phyloP scores from a whole-genome alignment of 495 filamentous ascomycete genomes.

The Tuber calosporum region DNA sequence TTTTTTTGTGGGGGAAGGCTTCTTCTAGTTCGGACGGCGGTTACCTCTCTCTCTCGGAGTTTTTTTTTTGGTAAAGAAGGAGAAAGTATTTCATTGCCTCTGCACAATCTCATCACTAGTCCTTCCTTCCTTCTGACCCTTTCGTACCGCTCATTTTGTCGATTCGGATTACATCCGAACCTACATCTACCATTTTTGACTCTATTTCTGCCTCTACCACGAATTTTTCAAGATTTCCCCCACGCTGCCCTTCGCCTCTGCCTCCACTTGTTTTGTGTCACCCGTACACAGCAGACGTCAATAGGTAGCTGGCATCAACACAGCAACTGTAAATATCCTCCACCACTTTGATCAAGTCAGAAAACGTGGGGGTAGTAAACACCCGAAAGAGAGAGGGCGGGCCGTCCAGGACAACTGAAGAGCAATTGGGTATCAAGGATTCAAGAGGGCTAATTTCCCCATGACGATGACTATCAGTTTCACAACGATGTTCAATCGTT shows the following conservation, averaged over 20 bases:
- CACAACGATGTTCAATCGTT: conserved; percentile 39
- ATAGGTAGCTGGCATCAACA: conserved; percentile 5
- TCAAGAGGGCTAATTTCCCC: conserved; percentile 11
- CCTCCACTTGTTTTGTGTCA: conserved; percentile 18
- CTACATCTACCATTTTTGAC: background rate
- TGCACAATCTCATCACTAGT: conserved; percentile 17
- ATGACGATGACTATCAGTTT: conserved; percentile 31
- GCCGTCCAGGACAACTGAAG: background rate
- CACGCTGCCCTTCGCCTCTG: conserved; percentile 14
- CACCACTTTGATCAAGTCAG: conserved; percentile 2
- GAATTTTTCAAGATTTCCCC: conserved; percentile 9
- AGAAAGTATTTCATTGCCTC: conserved; percentile 5
- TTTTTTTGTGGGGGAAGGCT: background rate
- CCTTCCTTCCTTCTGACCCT: background rate
- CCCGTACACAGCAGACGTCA: background rate
- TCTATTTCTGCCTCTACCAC: conserved; percentile 19
- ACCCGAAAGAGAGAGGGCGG: background rate
- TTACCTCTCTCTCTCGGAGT: background rate
- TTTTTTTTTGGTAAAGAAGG: background rate
- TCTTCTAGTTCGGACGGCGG: background rate
- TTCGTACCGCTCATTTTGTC: background rate
- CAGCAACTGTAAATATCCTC: conserved; percentile 18
- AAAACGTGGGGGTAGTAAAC: background rate
- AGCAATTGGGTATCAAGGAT: conserved; percentile 14
- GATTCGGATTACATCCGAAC: background rate